Percentiles rank a stretch among this genome's conserved stretches.
Evolutionary conservation across 2,329 filamentous ascomycete genomes (phyloP).

Genomic region (Dothiorella sarmentorum): DNA sequence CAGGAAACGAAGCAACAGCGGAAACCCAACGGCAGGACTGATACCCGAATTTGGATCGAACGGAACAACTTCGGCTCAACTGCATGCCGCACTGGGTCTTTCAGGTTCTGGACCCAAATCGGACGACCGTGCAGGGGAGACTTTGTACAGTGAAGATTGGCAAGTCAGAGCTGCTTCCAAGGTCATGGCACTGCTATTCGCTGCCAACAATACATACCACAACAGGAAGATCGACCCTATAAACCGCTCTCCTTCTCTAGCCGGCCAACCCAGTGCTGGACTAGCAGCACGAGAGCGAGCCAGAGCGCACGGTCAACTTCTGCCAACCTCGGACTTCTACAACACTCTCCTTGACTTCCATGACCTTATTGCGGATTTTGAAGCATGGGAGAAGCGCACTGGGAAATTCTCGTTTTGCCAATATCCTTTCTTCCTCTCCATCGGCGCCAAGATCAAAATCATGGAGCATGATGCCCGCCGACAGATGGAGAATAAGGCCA

Average conservation of each 20-base stretch:
- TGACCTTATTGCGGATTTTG: slow-evolving; percentile 83
- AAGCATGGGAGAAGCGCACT: slow-evolving; percentile 75
- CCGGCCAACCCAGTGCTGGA: slow-evolving; percentile 31
- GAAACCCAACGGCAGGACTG: slow-evolving; percentile 63
- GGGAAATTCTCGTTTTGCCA: slow-evolving; percentile 84
- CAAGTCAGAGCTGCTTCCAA: slow-evolving; percentile 78
- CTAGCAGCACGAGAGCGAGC: slow-evolving; percentile 42
- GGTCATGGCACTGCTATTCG: slow-evolving; percentile 76
- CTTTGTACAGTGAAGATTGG: slow-evolving; percentile 75
- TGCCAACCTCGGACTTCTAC: slow-evolving; percentile 84
- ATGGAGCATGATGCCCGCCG: slow-evolving; percentile 82
- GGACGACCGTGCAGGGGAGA: slow-evolving; percentile 39
- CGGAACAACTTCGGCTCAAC: slow-evolving; percentile 63
- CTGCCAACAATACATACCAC: slow-evolving; percentile 65
- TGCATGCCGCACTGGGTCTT: slow-evolving; percentile 72
- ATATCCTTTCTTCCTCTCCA: slow-evolving; percentile 86
- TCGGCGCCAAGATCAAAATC: slow-evolving; percentile 88
- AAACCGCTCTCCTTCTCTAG: slow-evolving; percentile 14
- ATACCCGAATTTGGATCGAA: slow-evolving; percentile 60
- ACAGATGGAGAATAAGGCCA: slow-evolving; percentile 84
- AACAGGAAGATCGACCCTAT: slow-evolving; percentile 18
- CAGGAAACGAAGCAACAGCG: slow-evolving; percentile 58
- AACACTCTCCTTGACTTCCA: slow-evolving; percentile 80
- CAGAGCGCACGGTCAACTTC: slow-evolving; percentile 58
- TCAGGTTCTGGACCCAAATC: slow-evolving; percentile 41